Base-by-base conservation (phyloP, 352 stramenopile genomes). In the Globisporangium sylvaticum region DNA sequence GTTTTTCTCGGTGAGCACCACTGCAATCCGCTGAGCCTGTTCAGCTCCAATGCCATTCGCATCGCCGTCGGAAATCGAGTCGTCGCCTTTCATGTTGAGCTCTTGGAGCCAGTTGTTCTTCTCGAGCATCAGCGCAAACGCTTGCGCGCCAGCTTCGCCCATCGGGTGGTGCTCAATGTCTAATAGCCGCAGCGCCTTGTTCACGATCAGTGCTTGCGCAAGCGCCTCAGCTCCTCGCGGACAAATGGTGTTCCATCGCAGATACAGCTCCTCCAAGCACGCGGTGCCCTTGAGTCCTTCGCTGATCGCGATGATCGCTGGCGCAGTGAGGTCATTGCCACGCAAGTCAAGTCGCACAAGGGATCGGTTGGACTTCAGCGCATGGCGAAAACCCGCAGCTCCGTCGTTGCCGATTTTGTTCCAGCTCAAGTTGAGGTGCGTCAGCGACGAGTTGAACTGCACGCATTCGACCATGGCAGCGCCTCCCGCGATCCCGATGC, bases 141-240 rank as follows among this genome's bases (percentile, higher is more conserved):
- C 84, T 18, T 54, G 44, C 9, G 80, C 87, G 6, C 87, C 84
- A 24, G 67, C 69, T 3, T 65, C 57, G 0, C 80, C 82, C 81
- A 94, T 94, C 0, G 79, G 81, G 58, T 94, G 86, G 57, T 90
- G 80, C 62, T 90, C 82, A 66, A 94, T 88, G 57, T 94, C 86
- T 1, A 94, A 73, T 4, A 91, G 3, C 6, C 46, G 70, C 15
- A 94, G 67, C 29, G 72, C 77, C 65, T 94, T 83, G 75, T 92
- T 94, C 4, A 67, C 44, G 1, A 71, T 64, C 3, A 94, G 66
- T 0, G 82, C 83, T 22, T 73, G 29, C 1, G 87, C 87, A 0
- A 95, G 67, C 3, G 81, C 82, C 60, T 82, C 69, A 1, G 85
- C 87, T 7, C 81, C 87, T 3, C 60, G 71, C 6, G 81, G 64